Base-by-base conservation (phyloP, 1,284 basidiomycete species). In the Trichosporon coremiiforme region DNA sequence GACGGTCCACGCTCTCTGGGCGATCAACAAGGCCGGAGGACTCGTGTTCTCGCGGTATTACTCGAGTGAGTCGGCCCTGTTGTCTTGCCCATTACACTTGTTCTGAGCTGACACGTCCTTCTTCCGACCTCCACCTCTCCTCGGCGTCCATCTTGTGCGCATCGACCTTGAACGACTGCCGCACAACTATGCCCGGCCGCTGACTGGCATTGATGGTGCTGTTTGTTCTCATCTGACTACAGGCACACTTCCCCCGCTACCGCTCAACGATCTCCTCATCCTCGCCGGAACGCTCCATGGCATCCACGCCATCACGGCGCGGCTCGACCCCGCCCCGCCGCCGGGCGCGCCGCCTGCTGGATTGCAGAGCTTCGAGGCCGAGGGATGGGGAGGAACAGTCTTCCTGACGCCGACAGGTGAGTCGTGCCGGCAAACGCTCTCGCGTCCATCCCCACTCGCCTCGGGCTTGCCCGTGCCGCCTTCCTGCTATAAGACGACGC, bases 1-100 rank as follows among this genome's bases (percentile, higher is more conserved):
- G 79, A 79, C 80, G 35, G 75, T 84, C 65, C 81, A 81, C 75
- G 77, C 81, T 4, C 71, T 84, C 41, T 84, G 83, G 95, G 91
- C 98, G 72, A 98, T 99, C 81, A 99, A 98, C 85, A 99, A 99
- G 86, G 97, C 97, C 17, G 96, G 96, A 31, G 97, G 96, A 17
- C 88, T 99, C 53, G 92, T 98, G 70, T 99, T 95, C 84, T 92
- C 95, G 77, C 88, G 93, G 71, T 93, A 90, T 78, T 95, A 96
- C 80, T 89, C 90, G 84, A 92, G 94, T 91, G 73, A 70, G 86
- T 83, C 2, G 57, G 33, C 67, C 12, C 13, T 3, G 3, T 38
- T 13, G 25, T 13, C 36, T 10, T 13, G 50, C 20, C 50, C 38
- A 20, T 7, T 20, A n/a, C 29, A 9, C 29, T 64, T 62, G 55